Base-by-base conservation (phyloP, 2,329 filamentous ascomycete species). In the Sclerotinia borealis region DNA sequence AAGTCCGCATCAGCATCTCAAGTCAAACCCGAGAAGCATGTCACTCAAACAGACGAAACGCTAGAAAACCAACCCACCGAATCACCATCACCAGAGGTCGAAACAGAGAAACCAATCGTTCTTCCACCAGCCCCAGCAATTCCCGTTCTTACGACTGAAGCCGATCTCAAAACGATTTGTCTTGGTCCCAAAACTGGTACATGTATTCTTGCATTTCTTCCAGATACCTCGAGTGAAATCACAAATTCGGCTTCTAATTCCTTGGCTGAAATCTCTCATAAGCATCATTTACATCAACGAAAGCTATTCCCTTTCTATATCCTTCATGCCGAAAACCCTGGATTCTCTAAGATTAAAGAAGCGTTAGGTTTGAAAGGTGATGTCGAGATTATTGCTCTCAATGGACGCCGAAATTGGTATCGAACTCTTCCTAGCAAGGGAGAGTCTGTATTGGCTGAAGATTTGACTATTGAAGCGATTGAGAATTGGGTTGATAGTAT, bases 401-500 rank as follows among this genome's bases (percentile, higher is more conserved):
- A 97, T 75, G 89, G 85, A 37, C 92, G 93, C 72, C 86, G 92
- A 61, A 83, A 84, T 48, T 99, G 95, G 95, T 96, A 88, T 85
- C 88, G 89, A 71, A 84, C 83, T 64, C 95, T 91, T 75, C 8
- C 72, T 51, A 52, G 64, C 11, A 47, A 49, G 13, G 68, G 64
- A 2, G 60, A 63, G 7, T 59, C 50, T 19, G 36, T 70, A 3
- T 78, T 83, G 49, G 68, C 67, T 5, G 75, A 77, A 10, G 75
- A 77, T 19, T 86, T 86, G 50, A 84, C 83, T 61, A 73, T 81
- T 29, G 79, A 83, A 61, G 83, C 82, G 31, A 79, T 99, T 36
- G 91, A 96, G 78, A 79, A 80, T 66, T 99, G 93, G 92, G 85
- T 99, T 64, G 95, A 99, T 72, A 83, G 85, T n/a, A 92, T 98